Evolutionary conservation across 2,329 filamentous ascomycete genomes (phyloP).

Genomic region (Verticillium klebahnii): DNA sequence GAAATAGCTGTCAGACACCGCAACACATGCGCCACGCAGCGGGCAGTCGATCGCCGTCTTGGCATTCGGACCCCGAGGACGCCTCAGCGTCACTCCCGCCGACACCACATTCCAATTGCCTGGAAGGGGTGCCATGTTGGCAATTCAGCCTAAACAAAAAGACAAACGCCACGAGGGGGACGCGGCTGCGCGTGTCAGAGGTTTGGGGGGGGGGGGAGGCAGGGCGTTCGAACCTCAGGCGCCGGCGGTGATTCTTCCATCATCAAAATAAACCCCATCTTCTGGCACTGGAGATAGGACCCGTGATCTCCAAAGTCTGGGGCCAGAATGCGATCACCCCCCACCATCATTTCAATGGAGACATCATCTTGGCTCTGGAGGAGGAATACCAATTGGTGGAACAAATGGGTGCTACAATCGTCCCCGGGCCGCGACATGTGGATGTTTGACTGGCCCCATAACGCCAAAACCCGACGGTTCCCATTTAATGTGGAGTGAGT

Average conservation of each 20-base stretch:
- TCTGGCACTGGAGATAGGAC: not conserved
- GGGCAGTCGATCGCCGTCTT: not conserved
- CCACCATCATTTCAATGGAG: not conserved
- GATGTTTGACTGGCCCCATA: not conserved
- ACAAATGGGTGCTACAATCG: not conserved
- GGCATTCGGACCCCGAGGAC: not conserved
- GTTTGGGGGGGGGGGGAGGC: not conserved
- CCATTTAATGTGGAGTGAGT: not conserved
- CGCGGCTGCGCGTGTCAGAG: not conserved
- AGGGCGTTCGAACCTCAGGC: not conserved
- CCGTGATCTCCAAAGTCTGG: not conserved
- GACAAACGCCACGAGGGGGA: not conserved
- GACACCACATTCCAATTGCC: not conserved
- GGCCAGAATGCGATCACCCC: not conserved
- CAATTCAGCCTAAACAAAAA: not conserved
- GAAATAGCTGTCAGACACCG: not conserved
- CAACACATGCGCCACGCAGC: not conserved
- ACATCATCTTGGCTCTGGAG: not conserved
- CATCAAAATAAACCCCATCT: not conserved
- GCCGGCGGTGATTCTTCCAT: not conserved
- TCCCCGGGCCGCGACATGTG: not conserved
- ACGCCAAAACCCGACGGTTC: not conserved
- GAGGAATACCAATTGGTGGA: not conserved
- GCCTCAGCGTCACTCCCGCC: not conserved
- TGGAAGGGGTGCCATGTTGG: not conserved